Base-by-base conservation (phyloP, 1,284 basidiomycete species). In the Ustilago bromivora region DNA sequence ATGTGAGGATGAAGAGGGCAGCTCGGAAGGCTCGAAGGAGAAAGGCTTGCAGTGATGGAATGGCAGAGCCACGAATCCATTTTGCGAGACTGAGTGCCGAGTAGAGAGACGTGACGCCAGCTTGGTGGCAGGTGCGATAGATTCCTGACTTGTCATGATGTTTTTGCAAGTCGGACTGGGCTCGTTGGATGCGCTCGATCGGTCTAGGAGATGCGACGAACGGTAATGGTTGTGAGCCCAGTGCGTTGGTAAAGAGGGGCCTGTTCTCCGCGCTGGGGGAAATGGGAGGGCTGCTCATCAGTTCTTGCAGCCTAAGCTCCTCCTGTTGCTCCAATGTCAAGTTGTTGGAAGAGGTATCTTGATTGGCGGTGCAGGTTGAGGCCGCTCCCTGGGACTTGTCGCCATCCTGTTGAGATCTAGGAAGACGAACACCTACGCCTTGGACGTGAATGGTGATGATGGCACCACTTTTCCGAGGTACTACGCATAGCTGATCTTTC, bases 361-460 rank as follows among this genome's bases (percentile, higher is more conserved):
- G 19, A 13, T 43, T 12, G 15, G 52, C 4, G 7, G 35, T 34
- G 36, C 41, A n/a, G 13, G 46, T 40, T 52, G 17, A 5, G 17
- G 59, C 9, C 32, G 54, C n/a, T 7, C 32, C 15, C 43, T 11
- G 31, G 40, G 38, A 15, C n/a, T 49, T 41, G 1, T 51, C 43
- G 19, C 52, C 32, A 23, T 55, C 57, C 6, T 54, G 57, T 35
- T 57, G 38, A 13, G 63, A 71, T 38, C 62, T 71, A 1, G 81
- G 78, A 4, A 83, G 43, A 32, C 68, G 71, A 8, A 82, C 62
- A 34, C 78, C 79, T 19, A 83, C 71, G 52, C 81, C 81, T 41
- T 82, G 78, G 4, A 83, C 66, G 35, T 80, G 72, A 15, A 83
- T 56, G 3, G 81, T 83, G 53, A 81, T 51, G 62, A 76, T 71